A percentile compares a stretch with the other conserved stretches of the same genome.
Evolutionary conservation across 495 filamentous ascomycete species (phyloP).

Genomic region (Recurvomyces mirabilis): DNA sequence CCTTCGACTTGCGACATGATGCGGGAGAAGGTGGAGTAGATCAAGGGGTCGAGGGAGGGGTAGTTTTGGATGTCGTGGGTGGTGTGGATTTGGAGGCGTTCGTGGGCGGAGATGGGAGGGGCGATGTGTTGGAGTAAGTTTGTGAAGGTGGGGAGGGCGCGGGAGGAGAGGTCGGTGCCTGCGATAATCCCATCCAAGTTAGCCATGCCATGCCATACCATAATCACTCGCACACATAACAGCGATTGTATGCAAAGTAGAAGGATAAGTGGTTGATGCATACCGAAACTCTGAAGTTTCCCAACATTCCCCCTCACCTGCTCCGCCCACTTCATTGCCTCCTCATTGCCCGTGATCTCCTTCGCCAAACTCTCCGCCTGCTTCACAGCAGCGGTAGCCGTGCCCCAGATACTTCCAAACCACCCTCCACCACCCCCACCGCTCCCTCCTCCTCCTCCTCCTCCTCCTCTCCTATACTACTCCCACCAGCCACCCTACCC

Average conservation of each 20-base stretch:
- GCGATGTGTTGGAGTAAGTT: slow-evolving; percentile 88
- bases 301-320: slow-evolving; percentile 89
- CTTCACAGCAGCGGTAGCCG: slow-evolving; percentile 70
- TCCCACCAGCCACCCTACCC: no score
- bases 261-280: slow-evolving; percentile 14
- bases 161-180: slow-evolving; percentile 84
- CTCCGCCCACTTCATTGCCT: slow-evolving; percentile 89
- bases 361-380: slow-evolving; percentile 88
- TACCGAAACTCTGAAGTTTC: slow-evolving; percentile 70
- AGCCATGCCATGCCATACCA: neutral
- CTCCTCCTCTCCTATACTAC: no score
- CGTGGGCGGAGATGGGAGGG: slow-evolving; percentile 92
- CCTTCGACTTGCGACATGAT: slow-evolving; percentile 99
- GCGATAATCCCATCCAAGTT: slow-evolving; percentile 4
- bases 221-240: no score
- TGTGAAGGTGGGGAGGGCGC: slow-evolving; percentile 89
- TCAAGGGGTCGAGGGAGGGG: slow-evolving; percentile 84
- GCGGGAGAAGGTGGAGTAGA: slow-evolving; percentile 84
- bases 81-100: slow-evolving; percentile 94
- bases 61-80: slow-evolving; percentile 93
- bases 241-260: no score
- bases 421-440: slow-evolving; percentile 54
- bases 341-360: slow-evolving; percentile 91
- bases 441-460: slow-evolving; percentile 37
- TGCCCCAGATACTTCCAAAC: slow-evolving; percentile 79